Base-by-base conservation (phyloP, 2,329 filamentous ascomycete species). In the Cladosporium sp. region DNA sequence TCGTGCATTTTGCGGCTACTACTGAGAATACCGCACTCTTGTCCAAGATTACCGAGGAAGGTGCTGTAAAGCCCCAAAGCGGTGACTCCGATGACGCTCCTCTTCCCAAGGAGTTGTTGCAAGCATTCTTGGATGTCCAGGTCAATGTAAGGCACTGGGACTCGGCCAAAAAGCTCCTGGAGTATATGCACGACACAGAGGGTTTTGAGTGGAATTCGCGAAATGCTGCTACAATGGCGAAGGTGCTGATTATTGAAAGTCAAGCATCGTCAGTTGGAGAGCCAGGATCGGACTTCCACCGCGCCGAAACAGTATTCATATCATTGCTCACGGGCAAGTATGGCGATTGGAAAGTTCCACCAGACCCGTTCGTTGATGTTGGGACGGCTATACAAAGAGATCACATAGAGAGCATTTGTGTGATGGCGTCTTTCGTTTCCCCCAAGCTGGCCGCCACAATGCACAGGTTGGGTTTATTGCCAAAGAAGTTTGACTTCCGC, bases 1-100 rank as follows among this genome's bases (percentile, higher is more conserved):
- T 86, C 25, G 73, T 84, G 34, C 77, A 79, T 17, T 84, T 82
- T 62, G 82, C 81, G 6, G 72, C 76, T 10, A 75, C 77, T 17
- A 78, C 78, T 10, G 70, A 75, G 37, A 77, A 84, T 59, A 68
- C 62, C 35, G 42, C 52, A 8, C 63, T 77, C 6, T 62, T 73
- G 36, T 42, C 58, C 35, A 67, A 65, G 59, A 64, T 71, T 51
- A 59, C 68, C 12, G 40, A 50, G 24, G 5, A 19, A 7, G 22
- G 17, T 17, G 12, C 24, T 7, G 28, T 19, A 17, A 28, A 32
- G 9, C n/a, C 19, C 12, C 19, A 45, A 25, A 15, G 17, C 8
- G 37, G 15, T 9, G 47, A 49, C 19, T 9, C 12, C 17, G 44
- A 45, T 22, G 55, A 57, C 22, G 34, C 54, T 13, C 25, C 10